Evolutionary conservation across 768 basidiomycete species (phyloP), one percentile per base, ranked within the genome.

Genomic region (Hirschioporus abietinus): DNA sequence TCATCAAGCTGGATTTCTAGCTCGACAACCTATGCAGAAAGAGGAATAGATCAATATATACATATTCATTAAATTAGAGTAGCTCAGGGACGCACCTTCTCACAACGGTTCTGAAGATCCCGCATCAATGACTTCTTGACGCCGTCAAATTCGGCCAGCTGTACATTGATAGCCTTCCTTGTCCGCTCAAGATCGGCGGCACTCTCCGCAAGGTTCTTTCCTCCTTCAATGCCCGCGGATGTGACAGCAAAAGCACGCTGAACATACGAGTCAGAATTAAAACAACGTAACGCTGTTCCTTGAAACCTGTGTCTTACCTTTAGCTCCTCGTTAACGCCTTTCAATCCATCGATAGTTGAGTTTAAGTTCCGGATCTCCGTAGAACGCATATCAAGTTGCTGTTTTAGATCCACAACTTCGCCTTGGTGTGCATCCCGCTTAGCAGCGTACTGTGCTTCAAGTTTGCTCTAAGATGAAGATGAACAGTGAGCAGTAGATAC

Each of bases 61-160:
- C 79, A 79, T 78, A 26, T 30, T 20, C 58, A 42, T 61, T 10
- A 68, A 35, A 57, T 58, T 35, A 66, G 64, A 66, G 60, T 63
- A 68, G 35, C 57, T 59, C 61, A 52, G 42, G 42, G 42, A 71
- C 78, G 68, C 64, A 93, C 96, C 89, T 99, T 99, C 83, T 99
- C 97, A 76, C 97, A 99, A 30, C 97, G 95, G 77, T 99, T 98
- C 81, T 98, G 96, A 72, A 99, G 79, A 82, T 99, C 97, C 42
- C 95, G 90, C 93, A 99, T 97, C 69, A 99, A 86, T 62, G 93
- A 96, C 82, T 97, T 96, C 86, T 99, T 99, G 71, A 97, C 95
- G 23, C 93, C 91, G 75, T 99, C 97, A 77, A 99, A 99, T 75
- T 99, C 97, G 67, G 96, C 93, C 67, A 96, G 88, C 74, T 99